These are phyloP conservation scores for Paecilomyces fulvus DNA, from an alignment of 2,329 filamentous ascomycete species.

Conservation along the genomic window DNA sequence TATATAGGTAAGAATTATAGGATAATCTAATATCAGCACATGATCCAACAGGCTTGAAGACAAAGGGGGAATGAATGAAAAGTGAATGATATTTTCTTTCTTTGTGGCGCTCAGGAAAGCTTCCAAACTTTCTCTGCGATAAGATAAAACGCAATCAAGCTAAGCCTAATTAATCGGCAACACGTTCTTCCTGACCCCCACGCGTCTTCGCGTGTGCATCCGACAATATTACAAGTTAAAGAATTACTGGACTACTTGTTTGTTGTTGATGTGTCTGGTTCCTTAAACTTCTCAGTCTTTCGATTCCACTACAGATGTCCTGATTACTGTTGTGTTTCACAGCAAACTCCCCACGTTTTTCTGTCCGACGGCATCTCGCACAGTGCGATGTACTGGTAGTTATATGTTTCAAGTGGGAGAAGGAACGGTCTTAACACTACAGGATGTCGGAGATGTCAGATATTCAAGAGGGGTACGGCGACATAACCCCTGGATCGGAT, in stretches of 20 bases:
- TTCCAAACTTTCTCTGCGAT: not conserved
- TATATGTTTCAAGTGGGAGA: not conserved
- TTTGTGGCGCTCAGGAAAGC: not conserved
- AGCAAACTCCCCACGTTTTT: not conserved
- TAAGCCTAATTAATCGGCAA: not conserved
- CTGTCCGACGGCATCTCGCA: not conserved
- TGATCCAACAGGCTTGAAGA: too few species aligned
- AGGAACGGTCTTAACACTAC: not conserved
- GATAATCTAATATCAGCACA: not conserved
- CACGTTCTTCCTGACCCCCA: not conserved
- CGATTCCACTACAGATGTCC: not conserved
- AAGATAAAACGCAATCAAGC: not conserved
- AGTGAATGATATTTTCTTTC: too few species aligned
- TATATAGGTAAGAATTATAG: not conserved
- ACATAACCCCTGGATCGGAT: conserved; percentile 8
- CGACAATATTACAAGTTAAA: not conserved
- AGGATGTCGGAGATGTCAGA: not conserved
- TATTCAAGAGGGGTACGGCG: not conserved
- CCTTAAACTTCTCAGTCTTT: not conserved
- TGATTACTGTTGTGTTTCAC: not conserved
- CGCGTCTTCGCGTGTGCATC: not conserved
- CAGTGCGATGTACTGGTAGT: not conserved
- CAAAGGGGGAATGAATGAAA: too few species aligned
- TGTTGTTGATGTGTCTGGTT: not conserved
- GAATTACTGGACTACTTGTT: not conserved